These are phyloP conservation scores for Bryum argenteum DNA, from an alignment of 225 moss, liverwort and hornwort genomes.

Conservation along the genomic window DNA sequence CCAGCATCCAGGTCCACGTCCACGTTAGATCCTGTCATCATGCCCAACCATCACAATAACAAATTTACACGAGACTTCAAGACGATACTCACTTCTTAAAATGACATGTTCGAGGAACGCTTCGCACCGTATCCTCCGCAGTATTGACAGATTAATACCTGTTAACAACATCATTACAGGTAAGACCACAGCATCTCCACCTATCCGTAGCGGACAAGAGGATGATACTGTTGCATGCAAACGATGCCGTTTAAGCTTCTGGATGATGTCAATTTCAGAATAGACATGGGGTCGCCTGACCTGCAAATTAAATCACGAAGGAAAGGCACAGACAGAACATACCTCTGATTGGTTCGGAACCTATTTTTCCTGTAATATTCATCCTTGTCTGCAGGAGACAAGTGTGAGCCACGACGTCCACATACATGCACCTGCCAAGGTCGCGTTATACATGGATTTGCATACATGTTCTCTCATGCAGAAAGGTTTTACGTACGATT, in stretches of 20 bases:
- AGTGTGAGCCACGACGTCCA: conserved; percentile 49
- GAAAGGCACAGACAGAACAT: conserved; percentile 17
- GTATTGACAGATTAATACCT: conserved; percentile 36
- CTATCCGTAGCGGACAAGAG: conserved; percentile 1
- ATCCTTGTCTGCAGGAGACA: conserved; percentile 57
- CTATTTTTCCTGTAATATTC: conserved; percentile 45
- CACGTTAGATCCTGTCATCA: conserved; percentile 25
- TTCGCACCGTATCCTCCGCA: conserved; percentile 29
- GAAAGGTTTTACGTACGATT: background rate
- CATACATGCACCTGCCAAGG: conserved; percentile 55
- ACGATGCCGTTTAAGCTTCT: conserved; percentile 18
- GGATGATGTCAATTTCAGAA: conserved; percentile 8
- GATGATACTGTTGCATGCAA: background rate
- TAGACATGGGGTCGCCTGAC: background rate
- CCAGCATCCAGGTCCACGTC: conserved; percentile 21
- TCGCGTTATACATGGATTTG: conserved; percentile 52
- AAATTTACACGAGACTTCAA: background rate
- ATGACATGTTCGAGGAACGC: conserved; percentile 4
- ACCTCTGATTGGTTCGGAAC: conserved; percentile 48
- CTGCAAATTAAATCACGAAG: background rate
- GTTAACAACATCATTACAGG: conserved; percentile 8
- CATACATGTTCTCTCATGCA: conserved; percentile 17
- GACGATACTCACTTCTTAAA: conserved; percentile 37
- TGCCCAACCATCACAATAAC: conserved; percentile 6
- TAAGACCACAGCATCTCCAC: conserved; percentile 16